Percentiles rank a stretch among this genome's conserved stretches.
phyloP scores from a whole-genome alignment of 2,329 filamentous ascomycete genomes.

The Colletotrichum spinosum region DNA sequence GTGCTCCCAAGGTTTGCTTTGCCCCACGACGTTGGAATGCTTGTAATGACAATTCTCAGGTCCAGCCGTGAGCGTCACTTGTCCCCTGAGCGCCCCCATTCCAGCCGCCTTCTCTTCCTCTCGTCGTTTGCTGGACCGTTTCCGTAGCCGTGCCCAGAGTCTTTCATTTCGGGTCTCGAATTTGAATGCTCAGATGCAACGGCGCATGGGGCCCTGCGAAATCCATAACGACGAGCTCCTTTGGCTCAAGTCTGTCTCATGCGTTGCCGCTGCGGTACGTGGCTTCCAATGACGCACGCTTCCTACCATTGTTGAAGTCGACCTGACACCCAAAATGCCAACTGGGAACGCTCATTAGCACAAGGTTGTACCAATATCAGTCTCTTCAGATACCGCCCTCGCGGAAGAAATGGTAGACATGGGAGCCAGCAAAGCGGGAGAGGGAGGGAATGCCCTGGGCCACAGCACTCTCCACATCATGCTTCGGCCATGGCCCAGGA shows the following conservation, averaged over 20 bases:
- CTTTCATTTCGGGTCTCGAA: neutral
- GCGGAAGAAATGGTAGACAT: neutral
- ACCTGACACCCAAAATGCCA: too few relatives aligned
- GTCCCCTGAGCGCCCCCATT: slow-evolving; percentile 28
- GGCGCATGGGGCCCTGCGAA: too few relatives aligned
- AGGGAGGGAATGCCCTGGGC: slow-evolving; percentile 9
- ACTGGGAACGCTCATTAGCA: too few relatives aligned
- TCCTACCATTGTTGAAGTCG: too few relatives aligned
- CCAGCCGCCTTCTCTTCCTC: slow-evolving; percentile 5
- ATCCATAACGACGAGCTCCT: too few relatives aligned
- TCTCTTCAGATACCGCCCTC: neutral
- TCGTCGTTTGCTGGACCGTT: neutral
- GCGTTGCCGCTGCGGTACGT: too few relatives aligned
- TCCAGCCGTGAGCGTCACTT: slow-evolving; percentile 18
- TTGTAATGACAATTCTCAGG: slow-evolving; percentile 24
- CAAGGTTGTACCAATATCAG: neutral
- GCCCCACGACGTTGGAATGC: slow-evolving; percentile 22
- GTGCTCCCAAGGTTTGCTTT: neutral
- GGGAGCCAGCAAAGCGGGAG: neutral
- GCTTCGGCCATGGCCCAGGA: slow-evolving; percentile 2
- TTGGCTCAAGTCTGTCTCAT: too few relatives aligned
- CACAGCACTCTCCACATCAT: slow-evolving; percentile 18
- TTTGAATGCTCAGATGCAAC: too few relatives aligned
- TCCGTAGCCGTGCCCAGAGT: too few relatives aligned
- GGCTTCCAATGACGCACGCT: too few relatives aligned